Percentiles rank a stretch among this genome's conserved stretches.
Conservation (phyloP, 2,329 filamentous ascomycete genomes). For the Aureobasidium sp. region DNA sequence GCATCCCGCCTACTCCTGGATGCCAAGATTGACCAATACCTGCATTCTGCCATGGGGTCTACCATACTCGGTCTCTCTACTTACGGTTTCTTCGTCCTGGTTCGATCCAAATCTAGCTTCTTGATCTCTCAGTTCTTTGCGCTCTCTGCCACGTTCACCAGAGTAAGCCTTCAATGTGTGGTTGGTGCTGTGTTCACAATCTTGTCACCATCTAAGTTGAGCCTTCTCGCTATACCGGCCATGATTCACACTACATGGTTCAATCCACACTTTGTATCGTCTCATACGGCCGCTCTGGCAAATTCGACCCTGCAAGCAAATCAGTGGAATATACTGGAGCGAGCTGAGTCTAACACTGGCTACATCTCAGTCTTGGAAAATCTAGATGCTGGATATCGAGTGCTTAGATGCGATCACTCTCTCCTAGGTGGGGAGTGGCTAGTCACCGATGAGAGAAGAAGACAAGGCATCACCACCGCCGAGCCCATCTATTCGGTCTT, state of each 20-base stretch:
- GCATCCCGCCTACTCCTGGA: constrained; percentile 25
- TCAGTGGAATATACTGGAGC: constrained; percentile 70
- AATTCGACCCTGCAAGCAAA: constrained; percentile 59
- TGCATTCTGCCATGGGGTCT: constrained; percentile 14
- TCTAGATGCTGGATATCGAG: constrained; percentile 60
- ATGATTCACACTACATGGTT: constrained; percentile 62
- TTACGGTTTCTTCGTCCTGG: constrained; percentile 52
- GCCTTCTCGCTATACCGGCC: constrained; percentile 63
- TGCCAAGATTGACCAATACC: constrained; percentile 11
- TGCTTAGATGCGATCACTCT: constrained; percentile 90
- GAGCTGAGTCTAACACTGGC: constrained; percentile 79
- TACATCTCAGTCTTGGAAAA: constrained; percentile 89
- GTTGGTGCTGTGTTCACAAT: constrained; percentile 59
- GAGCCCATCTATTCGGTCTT: constrained; percentile 97
- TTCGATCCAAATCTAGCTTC: constrained; percentile 1
- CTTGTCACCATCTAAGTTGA: constrained; percentile 60
- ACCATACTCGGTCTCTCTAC: constrained; percentile 53
- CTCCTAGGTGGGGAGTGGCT: constrained; percentile 90
- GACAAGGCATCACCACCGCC: constrained; percentile 47
- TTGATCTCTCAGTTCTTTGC: neutral
- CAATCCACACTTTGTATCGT: constrained; percentile 67
- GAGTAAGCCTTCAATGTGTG: constrained; percentile 64
- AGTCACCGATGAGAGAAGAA: constrained; percentile 38
- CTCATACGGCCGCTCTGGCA: constrained; percentile 51
- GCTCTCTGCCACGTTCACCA: constrained; percentile 54